phyloP scores from a whole-genome alignment of 192 early-diverging fungal genomes.

The Glomus cerebriforme region DNA sequence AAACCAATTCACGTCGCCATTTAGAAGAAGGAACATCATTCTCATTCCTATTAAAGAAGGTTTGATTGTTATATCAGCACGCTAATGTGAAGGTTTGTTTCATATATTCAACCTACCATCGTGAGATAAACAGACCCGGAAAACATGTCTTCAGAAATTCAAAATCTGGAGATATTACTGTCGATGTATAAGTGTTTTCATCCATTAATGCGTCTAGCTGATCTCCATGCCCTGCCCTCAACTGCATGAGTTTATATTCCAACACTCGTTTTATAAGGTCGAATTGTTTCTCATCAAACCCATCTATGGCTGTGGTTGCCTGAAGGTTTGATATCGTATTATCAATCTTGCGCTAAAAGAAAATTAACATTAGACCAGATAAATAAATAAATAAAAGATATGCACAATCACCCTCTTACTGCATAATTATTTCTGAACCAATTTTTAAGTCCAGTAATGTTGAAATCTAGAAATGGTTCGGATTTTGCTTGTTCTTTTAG shows the following conservation, averaged over 20 bases:
- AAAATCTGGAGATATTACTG: slow-evolving; percentile 8
- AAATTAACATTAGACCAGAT: background rate
- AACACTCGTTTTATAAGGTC: background rate
- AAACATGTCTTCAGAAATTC: background rate
- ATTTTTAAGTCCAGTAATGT: background rate
- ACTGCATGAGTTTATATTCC: slow-evolving; percentile 14
- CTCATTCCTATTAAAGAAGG: background rate
- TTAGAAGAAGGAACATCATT: slow-evolving; percentile 10
- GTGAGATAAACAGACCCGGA: background rate
- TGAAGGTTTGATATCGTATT: slow-evolving; percentile 1
- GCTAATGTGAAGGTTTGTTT: background rate
- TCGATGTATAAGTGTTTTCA: slow-evolving; percentile 8
- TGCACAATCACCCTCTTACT: background rate
- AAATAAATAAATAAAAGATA: slow-evolving; percentile 14
- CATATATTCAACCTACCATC: slow-evolving; percentile 1
- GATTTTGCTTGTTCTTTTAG: background rate
- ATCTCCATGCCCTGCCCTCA: background rate
- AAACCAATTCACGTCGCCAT: background rate
- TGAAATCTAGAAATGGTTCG: background rate
- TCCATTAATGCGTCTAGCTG: slow-evolving; percentile 5
- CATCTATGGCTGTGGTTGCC: background rate
- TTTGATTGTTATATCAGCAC: slow-evolving; percentile 5
- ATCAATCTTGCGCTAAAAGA: background rate
- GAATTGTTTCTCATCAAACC: background rate
- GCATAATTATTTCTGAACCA: background rate